Percentiles rank a stretch among this genome's conserved stretches.
Evolutionary conservation across 495 filamentous ascomycete species (phyloP).

Genomic region (Oleoguttula mirabilis): DNA sequence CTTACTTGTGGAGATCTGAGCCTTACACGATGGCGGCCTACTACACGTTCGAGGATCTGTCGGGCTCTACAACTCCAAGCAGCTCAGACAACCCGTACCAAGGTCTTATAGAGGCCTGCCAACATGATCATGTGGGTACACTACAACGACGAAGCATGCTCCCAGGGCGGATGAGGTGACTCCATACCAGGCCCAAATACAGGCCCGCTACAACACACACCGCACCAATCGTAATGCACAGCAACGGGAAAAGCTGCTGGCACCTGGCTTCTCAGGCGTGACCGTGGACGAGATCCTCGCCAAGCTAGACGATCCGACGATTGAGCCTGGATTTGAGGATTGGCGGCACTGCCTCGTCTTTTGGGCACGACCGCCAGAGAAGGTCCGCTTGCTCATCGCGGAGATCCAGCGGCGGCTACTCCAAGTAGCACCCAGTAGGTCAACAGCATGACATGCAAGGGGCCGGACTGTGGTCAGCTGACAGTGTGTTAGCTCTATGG

Average conservation of each 20-base stretch:
- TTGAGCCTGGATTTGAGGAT: slow-evolving; percentile 57
- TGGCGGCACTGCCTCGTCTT: slow-evolving; percentile 70
- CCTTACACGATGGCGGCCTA: slow-evolving; percentile 19
- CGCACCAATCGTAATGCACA: slow-evolving; percentile 59
- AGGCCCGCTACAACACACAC: slow-evolving; percentile 59
- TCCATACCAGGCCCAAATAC: slow-evolving; percentile 58
- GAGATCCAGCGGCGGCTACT: slow-evolving; percentile 56
- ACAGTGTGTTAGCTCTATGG: slow-evolving; percentile 83
- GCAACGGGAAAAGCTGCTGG: slow-evolving; percentile 55
- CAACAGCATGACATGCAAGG: too few species aligned
- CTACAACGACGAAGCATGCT: background rate
- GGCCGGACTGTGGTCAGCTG: too few species aligned
- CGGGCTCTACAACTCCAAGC: slow-evolving; percentile 17
- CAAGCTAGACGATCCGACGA: slow-evolving; percentile 45
- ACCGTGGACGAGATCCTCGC: slow-evolving; percentile 63
- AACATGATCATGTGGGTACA: slow-evolving; percentile 26
- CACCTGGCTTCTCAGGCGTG: slow-evolving; percentile 54
- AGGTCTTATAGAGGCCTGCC: slow-evolving; percentile 46
- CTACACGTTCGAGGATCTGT: slow-evolving; percentile 29
- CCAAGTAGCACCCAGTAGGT: slow-evolving; percentile 53
- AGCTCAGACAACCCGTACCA: slow-evolving; percentile 58
- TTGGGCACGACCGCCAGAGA: slow-evolving; percentile 70
- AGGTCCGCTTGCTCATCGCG: slow-evolving; percentile 50
- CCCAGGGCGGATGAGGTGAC: background rate
- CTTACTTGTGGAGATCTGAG: too few species aligned